A percentile compares a stretch with the other conserved stretches of the same genome.
These are phyloP conservation scores for Penicillium maclennaniae DNA, from an alignment of 495 filamentous ascomycete genomes.

Conservation along the genomic window DNA sequence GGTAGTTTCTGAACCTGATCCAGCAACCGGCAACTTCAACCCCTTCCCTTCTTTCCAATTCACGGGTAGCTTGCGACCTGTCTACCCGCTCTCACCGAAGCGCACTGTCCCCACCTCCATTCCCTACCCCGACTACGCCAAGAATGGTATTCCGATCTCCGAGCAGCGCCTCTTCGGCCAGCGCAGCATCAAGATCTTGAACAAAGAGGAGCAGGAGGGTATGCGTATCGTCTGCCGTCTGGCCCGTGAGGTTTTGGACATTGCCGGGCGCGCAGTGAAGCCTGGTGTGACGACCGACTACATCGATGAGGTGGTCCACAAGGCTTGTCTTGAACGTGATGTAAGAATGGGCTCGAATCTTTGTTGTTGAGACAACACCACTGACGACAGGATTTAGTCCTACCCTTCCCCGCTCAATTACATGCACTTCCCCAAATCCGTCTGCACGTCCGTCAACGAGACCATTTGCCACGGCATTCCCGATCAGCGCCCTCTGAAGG, in stretches of 20 bases:
- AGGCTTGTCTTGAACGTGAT: constrained; percentile 88
- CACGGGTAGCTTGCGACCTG: constrained; percentile 75
- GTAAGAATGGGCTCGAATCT: constrained; percentile 38
- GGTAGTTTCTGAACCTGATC: constrained; percentile 79
- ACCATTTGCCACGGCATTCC: constrained; percentile 95
- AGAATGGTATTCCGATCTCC: constrained; percentile 75
- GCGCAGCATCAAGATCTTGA: constrained; percentile 78
- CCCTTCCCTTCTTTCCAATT: constrained; percentile 84
- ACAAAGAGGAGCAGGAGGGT: constrained; percentile 70
- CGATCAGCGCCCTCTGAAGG: constrained; percentile 69
- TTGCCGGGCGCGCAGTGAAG: constrained; percentile 72
- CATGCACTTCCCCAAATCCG: constrained; percentile 92
- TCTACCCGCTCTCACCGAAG: constrained; percentile 79
- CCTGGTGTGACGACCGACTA: constrained; percentile 95
- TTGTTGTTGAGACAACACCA: constrained; percentile 8
- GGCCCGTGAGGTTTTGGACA: constrained; percentile 88
- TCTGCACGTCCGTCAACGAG: constrained; percentile 94
- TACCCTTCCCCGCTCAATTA: constrained; percentile 98
- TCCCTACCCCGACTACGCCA: constrained; percentile 77
- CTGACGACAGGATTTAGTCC: constrained; percentile 54
- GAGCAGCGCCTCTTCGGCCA: constrained; percentile 66
- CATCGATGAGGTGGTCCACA: constrained; percentile 93
- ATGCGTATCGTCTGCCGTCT: constrained; percentile 94
- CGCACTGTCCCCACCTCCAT: constrained; percentile 78
- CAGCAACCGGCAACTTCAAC: constrained; percentile 84